phyloP scores from a whole-genome alignment of 2,329 filamentous ascomycete species.

The Beauveria caledonica region DNA sequence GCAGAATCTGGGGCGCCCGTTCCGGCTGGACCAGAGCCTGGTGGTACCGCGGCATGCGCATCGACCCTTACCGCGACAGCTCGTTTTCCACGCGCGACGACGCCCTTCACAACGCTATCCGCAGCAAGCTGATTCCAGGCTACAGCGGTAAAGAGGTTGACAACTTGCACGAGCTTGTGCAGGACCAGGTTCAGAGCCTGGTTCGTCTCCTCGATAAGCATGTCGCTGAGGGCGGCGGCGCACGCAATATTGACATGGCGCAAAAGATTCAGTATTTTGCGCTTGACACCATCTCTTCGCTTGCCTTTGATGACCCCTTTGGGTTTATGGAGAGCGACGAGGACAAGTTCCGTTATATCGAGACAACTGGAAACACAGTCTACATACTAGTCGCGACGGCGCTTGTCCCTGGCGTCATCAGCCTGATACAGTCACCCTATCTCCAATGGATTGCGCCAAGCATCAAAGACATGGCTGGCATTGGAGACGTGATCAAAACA shows the following conservation, averaged over 20 bases:
- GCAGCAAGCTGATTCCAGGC: slow-evolving; percentile 26
- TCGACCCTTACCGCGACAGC: slow-evolving; percentile 43
- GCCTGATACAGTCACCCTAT: slow-evolving; percentile 29
- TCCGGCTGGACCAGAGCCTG: slow-evolving; percentile 15
- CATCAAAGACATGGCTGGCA: slow-evolving; percentile 18
- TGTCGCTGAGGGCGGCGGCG: slow-evolving; percentile 18
- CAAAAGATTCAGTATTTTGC: slow-evolving; percentile 44
- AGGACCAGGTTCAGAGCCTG: slow-evolving; percentile 36
- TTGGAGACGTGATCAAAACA: slow-evolving; percentile 28
- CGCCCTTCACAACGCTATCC: slow-evolving; percentile 29
- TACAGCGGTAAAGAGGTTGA: slow-evolving; percentile 24
- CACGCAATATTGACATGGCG: slow-evolving; percentile 31
- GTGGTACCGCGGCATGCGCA: slow-evolving; percentile 41
- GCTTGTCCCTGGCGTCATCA: slow-evolving; percentile 34
- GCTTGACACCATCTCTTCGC: slow-evolving; percentile 44
- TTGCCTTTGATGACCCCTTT: slow-evolving; percentile 42
- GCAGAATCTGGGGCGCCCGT: slow-evolving; percentile 22
- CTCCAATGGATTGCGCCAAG: slow-evolving; percentile 30
- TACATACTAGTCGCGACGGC: slow-evolving; percentile 35
- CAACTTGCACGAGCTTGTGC: slow-evolving; percentile 28
- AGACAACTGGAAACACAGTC: slow-evolving; percentile 31
- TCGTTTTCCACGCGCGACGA: slow-evolving; percentile 42
- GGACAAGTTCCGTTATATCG: slow-evolving; percentile 38
- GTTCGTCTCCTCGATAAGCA: slow-evolving; percentile 35
- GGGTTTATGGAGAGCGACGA: slow-evolving; percentile 37